A percentile compares a stretch with the other conserved stretches of the same genome.
Conservation (phyloP, 768 basidiomycete species). For the Boletellus emodensis region DNA sequence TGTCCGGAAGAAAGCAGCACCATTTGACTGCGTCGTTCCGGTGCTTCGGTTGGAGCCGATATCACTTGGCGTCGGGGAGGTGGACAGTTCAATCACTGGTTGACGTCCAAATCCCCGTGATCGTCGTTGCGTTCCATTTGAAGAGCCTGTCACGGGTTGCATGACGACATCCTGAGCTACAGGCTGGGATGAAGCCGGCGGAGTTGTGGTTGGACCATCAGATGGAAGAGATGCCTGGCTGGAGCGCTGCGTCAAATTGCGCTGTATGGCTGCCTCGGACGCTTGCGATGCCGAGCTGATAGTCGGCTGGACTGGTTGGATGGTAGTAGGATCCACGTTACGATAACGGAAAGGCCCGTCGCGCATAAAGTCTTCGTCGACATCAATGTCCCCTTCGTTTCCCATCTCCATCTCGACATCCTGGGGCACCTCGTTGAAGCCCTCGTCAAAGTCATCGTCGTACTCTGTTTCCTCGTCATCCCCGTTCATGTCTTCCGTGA, state of each 20-base stretch:
- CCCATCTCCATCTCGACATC: slow-evolving; percentile 34
- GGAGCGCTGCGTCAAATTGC: slow-evolving; percentile 24
- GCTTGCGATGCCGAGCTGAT: slow-evolving; percentile 10
- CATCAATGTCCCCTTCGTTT: slow-evolving; percentile 40
- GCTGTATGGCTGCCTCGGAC: slow-evolving; percentile 30
- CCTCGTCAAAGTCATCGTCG: slow-evolving; percentile 43
- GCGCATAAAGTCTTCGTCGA: slow-evolving; percentile 42
- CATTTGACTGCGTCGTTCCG: slow-evolving; percentile 50
- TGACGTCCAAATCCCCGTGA: slow-evolving; percentile 43
- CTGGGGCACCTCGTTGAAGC: slow-evolving; percentile 28
- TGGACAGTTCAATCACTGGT: slow-evolving; percentile 60
- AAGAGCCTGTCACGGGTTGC: slow-evolving; percentile 32
- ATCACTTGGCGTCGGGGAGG: slow-evolving; percentile 60
- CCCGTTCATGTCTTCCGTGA: slow-evolving; percentile 64
- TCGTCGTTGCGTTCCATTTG: slow-evolving; percentile 38
- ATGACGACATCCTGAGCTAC: slow-evolving; percentile 27
- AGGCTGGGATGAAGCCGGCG: slow-evolving; percentile 4
- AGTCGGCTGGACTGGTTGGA: slow-evolving; percentile 13
- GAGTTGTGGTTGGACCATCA: slow-evolving; percentile 1
- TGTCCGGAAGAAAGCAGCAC: slow-evolving; percentile 58
- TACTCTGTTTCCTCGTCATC: slow-evolving; percentile 67
- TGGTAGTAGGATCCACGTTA: slow-evolving; percentile 5
- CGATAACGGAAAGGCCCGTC: slow-evolving; percentile 30
- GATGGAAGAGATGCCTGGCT: slow-evolving; percentile 12
- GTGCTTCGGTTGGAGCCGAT: slow-evolving; percentile 53